A percentile compares a stretch with the other conserved stretches of the same genome.
Conservation (phyloP, 208 protist species). For the Herpetomonas tarakana region DNA sequence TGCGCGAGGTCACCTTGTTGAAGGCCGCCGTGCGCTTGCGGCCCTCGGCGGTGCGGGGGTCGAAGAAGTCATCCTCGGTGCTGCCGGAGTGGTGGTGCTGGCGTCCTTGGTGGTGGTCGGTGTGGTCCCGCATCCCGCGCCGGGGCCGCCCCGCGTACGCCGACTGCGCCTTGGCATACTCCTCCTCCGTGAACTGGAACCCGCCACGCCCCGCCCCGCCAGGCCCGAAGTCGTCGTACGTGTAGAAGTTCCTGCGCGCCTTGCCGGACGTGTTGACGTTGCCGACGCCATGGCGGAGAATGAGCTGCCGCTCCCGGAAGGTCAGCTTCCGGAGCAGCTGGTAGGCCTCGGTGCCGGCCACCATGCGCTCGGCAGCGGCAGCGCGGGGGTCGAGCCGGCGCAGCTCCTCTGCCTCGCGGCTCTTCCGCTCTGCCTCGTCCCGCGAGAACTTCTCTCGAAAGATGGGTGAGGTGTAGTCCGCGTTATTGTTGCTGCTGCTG, state of each 20-base stretch:
- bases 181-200: constrained; percentile 31
- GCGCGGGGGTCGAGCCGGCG: background rate
- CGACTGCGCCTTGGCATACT: constrained; percentile 36
- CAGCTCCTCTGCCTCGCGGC: background rate
- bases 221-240: background rate
- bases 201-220: background rate
- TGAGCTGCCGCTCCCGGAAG: constrained; percentile 31
- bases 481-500: constrained; percentile 3
- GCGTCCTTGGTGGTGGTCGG: constrained; percentile 9
- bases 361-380: constrained; percentile 15
- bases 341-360: constrained; percentile 51
- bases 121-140: constrained; percentile 10
- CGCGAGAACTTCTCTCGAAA: too few relatives aligned
- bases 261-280: background rate
- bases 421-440: constrained; percentile 12
- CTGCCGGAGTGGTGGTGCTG: background rate
- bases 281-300: constrained; percentile 18
- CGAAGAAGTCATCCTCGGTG: constrained; percentile 19
- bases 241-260: background rate
- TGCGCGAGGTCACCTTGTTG: constrained; percentile 10
- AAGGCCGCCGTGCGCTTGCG: constrained; percentile 24
- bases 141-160: constrained; percentile 25
- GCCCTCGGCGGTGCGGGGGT: constrained; percentile 19
- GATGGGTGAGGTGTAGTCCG: background rate
- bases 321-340: constrained; percentile 36